Evolutionary conservation across 768 basidiomycete genomes (phyloP).

Genomic region (Mycena vitilis): DNA sequence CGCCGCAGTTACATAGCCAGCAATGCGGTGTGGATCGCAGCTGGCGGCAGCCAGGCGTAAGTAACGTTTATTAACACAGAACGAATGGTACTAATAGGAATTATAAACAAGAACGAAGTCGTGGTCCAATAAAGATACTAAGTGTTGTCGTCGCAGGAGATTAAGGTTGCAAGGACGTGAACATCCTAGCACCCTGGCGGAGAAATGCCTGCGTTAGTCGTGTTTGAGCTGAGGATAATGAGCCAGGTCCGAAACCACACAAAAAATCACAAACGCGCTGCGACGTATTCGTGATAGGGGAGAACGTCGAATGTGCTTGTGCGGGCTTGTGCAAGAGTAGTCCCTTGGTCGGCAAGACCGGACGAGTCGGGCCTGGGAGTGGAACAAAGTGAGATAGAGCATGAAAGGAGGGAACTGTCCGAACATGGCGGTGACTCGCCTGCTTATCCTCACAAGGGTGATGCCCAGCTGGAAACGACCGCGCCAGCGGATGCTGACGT

Average conservation of each 20-base stretch:
- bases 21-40: constrained; percentile 20
- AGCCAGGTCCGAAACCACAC: constrained; percentile 28
- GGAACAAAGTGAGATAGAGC: constrained; percentile 34
- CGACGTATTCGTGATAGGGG: constrained; percentile 77
- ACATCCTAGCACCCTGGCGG: constrained; percentile 66
- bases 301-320: constrained; percentile 86
- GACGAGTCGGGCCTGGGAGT: constrained; percentile 58
- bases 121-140: constrained; percentile 19
- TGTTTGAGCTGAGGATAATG: constrained; percentile 53
- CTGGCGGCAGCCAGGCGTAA: constrained; percentile 31
- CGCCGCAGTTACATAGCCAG: not conserved
- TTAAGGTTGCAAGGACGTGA: constrained; percentile 43
- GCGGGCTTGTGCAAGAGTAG: constrained; percentile 74
- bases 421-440: constrained; percentile 60
- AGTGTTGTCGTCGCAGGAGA: constrained; percentile 6
- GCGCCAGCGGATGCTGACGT: constrained; percentile 85
- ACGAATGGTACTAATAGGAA: constrained; percentile 27
- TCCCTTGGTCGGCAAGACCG: constrained; percentile 70
- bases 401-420: constrained; percentile 29
- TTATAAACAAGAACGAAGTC: constrained; percentile 36
- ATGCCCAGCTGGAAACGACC: constrained; percentile 84
- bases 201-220: constrained; percentile 64
- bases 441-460: constrained; percentile 78
- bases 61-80: constrained; percentile 23
- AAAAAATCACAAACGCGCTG: constrained; percentile 67